phyloP scores from a whole-genome alignment of 306 rosid species.

The Trichosanthes cucumerina region DNA sequence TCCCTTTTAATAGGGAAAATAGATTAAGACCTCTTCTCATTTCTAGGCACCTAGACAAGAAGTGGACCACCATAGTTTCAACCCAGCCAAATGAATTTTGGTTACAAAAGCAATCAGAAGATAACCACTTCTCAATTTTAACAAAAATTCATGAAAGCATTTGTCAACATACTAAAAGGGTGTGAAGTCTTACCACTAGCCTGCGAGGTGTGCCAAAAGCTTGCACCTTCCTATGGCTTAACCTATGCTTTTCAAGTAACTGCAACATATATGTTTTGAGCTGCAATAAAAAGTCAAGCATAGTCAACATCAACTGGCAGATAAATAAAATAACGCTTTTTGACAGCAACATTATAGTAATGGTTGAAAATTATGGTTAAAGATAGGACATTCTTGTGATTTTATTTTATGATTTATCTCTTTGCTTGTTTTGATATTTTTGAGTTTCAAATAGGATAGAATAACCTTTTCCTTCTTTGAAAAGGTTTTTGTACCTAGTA shows the following conservation, averaged over 20 bases:
- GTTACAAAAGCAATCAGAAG: not conserved
- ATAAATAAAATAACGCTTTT: not conserved
- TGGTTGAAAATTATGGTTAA: too few species aligned
- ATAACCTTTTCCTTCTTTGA: too few species aligned
- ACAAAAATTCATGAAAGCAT: not conserved
- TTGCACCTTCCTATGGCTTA: conserved; percentile 62
- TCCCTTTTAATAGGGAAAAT: not conserved
- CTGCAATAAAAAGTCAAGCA: conserved; percentile 40
- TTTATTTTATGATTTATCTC: too few species aligned
- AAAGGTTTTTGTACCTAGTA: too few species aligned
- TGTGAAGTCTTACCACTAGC: conserved; percentile 52
- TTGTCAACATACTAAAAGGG: not conserved
- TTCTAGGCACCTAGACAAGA: not conserved
- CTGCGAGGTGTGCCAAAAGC: conserved; percentile 78
- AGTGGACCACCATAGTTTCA: not conserved
- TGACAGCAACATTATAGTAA: not conserved
- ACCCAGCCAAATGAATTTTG: not conserved
- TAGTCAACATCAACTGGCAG: conserved; percentile 11
- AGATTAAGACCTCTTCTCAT: not conserved
- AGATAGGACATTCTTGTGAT: too few species aligned
- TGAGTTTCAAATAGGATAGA: too few species aligned
- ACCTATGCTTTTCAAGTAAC: conserved; percentile 64
- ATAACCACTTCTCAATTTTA: not conserved
- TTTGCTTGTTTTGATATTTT: too few species aligned
- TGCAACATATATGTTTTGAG: conserved; percentile 48